These are phyloP conservation scores for Calonectria leucothoes DNA, from an alignment of 2,329 filamentous ascomycete species.

Conservation along the genomic window DNA sequence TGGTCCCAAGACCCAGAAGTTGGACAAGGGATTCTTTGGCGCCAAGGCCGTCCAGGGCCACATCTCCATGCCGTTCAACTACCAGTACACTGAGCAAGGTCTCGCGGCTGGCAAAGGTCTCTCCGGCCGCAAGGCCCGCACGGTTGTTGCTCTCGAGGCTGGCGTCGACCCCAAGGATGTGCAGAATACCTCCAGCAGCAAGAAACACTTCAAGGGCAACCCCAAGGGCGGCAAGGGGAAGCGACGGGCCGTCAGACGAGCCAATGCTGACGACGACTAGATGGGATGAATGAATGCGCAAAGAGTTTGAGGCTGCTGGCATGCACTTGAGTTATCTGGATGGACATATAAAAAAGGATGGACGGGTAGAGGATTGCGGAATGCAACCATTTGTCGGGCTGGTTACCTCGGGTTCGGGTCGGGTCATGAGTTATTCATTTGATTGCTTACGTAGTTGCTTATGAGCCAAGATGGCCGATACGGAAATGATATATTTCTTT, in stretches of 20 bases:
- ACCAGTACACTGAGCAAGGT: constrained; percentile 89
- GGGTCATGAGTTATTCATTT: constrained; percentile 24
- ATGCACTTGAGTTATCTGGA: constrained; percentile 46
- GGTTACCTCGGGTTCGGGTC: constrained; percentile 36
- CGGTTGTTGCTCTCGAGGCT: constrained; percentile 85
- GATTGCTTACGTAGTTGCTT: constrained; percentile 20
- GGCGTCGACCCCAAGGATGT: constrained; percentile 86
- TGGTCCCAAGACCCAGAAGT: constrained; percentile 78
- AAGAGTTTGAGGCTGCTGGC: background rate
- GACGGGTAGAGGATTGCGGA: constrained; percentile 60
- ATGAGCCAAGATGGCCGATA: constrained; percentile 32
- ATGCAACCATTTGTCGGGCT: constrained; percentile 35
- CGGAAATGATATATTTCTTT: constrained; percentile 32
- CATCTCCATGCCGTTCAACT: constrained; percentile 84
- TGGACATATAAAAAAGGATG: constrained; percentile 59
- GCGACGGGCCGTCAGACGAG: constrained; percentile 37
- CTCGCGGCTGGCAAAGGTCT: constrained; percentile 70
- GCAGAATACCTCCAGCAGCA: constrained; percentile 71
- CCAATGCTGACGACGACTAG: constrained; percentile 35
- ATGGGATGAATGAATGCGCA: constrained; percentile 42
- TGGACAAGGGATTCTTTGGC: constrained; percentile 93
- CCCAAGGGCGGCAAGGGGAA: constrained; percentile 70
- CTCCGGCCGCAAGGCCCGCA: constrained; percentile 83
- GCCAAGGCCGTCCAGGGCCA: constrained; percentile 72
- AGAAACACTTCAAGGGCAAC: constrained; percentile 95